Evolutionary conservation across 1,284 basidiomycete genomes (phyloP), one percentile per base, ranked within the genome.

Genomic region (Chalciporus sp.): DNA sequence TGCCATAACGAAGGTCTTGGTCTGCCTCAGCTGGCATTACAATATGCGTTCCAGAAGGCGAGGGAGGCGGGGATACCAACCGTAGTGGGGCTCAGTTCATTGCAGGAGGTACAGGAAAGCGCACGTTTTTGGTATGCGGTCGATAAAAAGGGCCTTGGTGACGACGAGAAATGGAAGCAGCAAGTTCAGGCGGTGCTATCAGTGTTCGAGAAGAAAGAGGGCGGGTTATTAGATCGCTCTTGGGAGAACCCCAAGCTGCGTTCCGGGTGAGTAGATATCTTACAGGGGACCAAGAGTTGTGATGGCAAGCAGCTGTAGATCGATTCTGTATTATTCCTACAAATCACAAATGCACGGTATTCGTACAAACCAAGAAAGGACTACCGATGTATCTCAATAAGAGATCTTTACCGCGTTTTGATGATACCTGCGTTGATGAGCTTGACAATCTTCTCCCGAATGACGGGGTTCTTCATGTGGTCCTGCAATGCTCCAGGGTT

Each of bases 351-450:
- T 52, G 48, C 63, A 70, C 49, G 53, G 52, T 67, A 68, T 53
- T 33, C 35, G 47, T 59, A 61, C 58, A 64, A 19, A 31, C 37
- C 53, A 56, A 53, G 42, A 62, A 56, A 49, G 58, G 37, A 55
- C 53, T 49, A 48, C 26, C 42, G 19, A 51, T 55, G 45, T 51
- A 56, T 58, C 27, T 23, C 23, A 23, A 23, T 23, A 23, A 39
- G 48, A 10, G 29, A 47, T 52, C 57, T 79, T 74, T 37, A 90
- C 65, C 87, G 77, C 41, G 88, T 89, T 71, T 78, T 82, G 76
- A 97, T 95, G 68, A 98, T 93, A 55, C 95, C 95, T 26, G 94
- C 94, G 59, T 93, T 94, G 69, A 97, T 81, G 43, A 99, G 81
- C 76, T 98, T 98, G 75, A 91, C 84, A 60, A 97, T 92, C 78